Base-by-base conservation (phyloP, 495 filamentous ascomycete species). In the Daldinia grandis region DNA sequence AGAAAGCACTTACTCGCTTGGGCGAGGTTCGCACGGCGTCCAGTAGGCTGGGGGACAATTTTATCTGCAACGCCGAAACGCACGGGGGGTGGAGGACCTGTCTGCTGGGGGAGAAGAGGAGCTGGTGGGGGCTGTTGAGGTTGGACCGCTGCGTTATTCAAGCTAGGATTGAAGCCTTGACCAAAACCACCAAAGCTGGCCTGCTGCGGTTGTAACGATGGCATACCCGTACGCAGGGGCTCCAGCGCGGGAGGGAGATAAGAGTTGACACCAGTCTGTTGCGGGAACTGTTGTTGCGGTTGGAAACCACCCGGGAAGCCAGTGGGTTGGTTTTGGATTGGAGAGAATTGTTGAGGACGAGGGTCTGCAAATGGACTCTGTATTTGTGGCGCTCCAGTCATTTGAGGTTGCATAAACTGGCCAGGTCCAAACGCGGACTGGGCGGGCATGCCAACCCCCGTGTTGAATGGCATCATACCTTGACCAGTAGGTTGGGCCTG, bases 41-140 rank as follows among this genome's bases (percentile, higher is more conserved):
- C 96, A 27, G 95, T 99, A 24, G 94, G 87, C 83, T 99, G 95
- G 31, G 94, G 92, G 65, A 87, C 86, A 73, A 98, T 81, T 76
- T 92, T 94, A 78, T 93, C 93, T 69, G 85, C 82, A 50, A 97
- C 90, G 24, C 95, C 95, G 74, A 99, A 99, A 67, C 93, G 84
- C 19, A 99, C 87, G 17, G 93, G 89, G 31, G 95, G 95, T 33
- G 95, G 81, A n/a, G 95, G 96, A 0, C 95, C 95, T 2, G 95
- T 99, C 84, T 94, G 91, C 79, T 99, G 95, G 33, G 95, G 89
- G 53, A 89, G 78, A 62, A 99, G 81, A 81, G 89, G 73, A 51
- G 75, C 67, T 1, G 59, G 17, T 7, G 82, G 14, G 5, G 82
- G 83, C 64, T 88, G 81, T 75, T 78, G 82, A 25, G 83, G 81